Conservation (phyloP, 2,329 filamentous ascomycete genomes). For the Cordyceps militaris region DNA sequence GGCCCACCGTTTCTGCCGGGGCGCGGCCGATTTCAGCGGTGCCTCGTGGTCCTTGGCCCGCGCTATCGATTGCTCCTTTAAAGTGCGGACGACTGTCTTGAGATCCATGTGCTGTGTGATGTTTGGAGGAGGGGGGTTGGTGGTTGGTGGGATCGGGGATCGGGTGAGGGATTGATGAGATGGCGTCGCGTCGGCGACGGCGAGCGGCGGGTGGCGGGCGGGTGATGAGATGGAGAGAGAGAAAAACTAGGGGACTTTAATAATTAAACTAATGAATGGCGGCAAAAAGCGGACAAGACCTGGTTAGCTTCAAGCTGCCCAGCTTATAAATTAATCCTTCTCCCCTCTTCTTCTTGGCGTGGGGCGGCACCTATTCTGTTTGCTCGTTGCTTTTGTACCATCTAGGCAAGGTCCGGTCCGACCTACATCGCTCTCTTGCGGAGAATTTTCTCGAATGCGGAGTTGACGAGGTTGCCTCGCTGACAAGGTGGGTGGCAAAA, state of each 20-base stretch:
- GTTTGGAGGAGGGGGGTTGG: not conserved
- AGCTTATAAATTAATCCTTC: no score
- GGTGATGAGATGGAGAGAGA: not conserved
- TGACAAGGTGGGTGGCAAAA: not conserved
- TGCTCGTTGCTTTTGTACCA: not conserved
- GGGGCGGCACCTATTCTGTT: not conserved
- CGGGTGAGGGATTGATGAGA: not conserved
- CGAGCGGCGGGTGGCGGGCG: not conserved
- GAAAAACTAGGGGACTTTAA: not conserved
- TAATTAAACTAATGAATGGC: not conserved
- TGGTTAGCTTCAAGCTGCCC: not conserved
- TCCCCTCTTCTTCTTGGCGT: not conserved
- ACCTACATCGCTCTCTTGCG: not conserved
- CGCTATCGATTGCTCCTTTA: conserved; percentile 3
- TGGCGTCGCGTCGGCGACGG: not conserved
- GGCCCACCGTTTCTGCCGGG: conserved; percentile 13
- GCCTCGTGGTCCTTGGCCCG: conserved; percentile 1
- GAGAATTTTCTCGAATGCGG: not conserved
- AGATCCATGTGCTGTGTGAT: conserved; percentile 7
- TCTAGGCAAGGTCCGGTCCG: not conserved
- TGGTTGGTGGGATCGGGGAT: no score
- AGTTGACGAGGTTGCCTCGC: not conserved
- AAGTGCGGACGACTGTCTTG: conserved; percentile 6
- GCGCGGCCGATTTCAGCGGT: conserved; percentile 1
- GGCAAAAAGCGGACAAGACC: not conserved